phyloP scores from a whole-genome alignment of 257 asterid species.

The Fraxinus americana region DNA sequence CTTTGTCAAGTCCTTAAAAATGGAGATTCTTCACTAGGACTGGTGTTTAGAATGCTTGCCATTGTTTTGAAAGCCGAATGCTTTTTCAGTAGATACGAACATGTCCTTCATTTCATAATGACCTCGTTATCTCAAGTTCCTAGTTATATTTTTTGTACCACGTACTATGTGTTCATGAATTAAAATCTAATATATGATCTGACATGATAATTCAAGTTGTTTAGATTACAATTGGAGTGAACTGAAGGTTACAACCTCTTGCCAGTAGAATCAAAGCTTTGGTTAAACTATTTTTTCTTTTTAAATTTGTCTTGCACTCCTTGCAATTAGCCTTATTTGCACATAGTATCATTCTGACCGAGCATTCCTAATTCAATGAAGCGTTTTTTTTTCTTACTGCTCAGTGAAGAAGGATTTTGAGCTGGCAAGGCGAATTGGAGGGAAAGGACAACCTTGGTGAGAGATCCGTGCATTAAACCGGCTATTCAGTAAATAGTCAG shows the following conservation, averaged over 20 bases:
- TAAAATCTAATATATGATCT: not conserved
- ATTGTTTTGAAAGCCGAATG: not conserved
- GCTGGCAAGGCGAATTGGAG: conserved; percentile 91
- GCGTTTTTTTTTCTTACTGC: conserved; percentile 15
- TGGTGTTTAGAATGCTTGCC: not conserved
- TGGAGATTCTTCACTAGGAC: not conserved
- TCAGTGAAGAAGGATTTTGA: conserved; percentile 95
- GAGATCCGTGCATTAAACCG: not conserved
- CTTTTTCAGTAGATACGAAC: not conserved
- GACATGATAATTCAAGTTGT: not conserved
- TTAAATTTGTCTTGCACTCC: not conserved
- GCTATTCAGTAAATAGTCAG: conserved; percentile 17
- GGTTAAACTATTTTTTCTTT: not conserved
- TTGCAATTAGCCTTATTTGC: not conserved
- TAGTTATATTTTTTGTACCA: not conserved
- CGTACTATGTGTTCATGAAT: not conserved
- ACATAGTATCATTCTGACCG: not conserved
- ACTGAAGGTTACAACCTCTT: not conserved
- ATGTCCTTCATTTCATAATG: not conserved
- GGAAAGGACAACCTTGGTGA: conserved; percentile 90
- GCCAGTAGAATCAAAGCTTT: not conserved
- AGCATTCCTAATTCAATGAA: conserved; percentile 23
- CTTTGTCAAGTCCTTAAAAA: too few relatives aligned
- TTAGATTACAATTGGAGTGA: not conserved
- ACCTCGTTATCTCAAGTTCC: not conserved